These are phyloP conservation scores for Euphorbia corollata DNA, from an alignment of 441 rosid genomes.

Conservation along the genomic window DNA sequence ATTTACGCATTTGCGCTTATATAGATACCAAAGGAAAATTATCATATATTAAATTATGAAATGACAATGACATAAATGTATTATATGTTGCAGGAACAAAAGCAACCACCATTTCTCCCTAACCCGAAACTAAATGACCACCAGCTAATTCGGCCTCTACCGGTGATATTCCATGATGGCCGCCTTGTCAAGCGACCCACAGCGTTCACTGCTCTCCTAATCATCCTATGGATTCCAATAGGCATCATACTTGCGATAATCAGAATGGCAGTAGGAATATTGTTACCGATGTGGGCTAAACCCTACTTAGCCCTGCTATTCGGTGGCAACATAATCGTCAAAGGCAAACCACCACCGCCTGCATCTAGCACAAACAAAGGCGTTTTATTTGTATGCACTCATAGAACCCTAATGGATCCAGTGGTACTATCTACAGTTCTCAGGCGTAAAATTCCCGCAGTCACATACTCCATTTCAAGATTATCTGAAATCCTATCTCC, in stretches of 20 bases:
- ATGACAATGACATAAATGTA: background rate
- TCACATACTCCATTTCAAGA: conserved; percentile 73
- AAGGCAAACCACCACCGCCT: conserved; percentile 66
- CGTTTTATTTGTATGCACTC: conserved; percentile 79
- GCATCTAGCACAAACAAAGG: conserved; percentile 37
- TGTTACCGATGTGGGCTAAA: conserved; percentile 59
- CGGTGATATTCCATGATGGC: conserved; percentile 90
- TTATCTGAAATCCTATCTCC: conserved; percentile 77
- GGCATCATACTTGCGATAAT: conserved; percentile 55
- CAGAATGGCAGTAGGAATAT: conserved; percentile 40
- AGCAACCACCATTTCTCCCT: conserved; percentile 41
- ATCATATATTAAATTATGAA: background rate
- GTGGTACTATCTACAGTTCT: conserved; percentile 65
- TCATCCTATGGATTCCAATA: conserved; percentile 75
- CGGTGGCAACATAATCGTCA: conserved; percentile 55
- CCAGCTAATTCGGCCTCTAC: conserved; percentile 46
- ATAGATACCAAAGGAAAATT: too few species aligned
- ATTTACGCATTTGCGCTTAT: too few species aligned
- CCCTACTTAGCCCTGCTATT: conserved; percentile 40
- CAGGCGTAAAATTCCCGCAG: conserved; percentile 65
- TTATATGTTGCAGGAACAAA: conserved; percentile 40
- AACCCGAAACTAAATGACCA: conserved; percentile 21
- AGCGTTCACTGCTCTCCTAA: conserved; percentile 54
- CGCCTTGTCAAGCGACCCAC: conserved; percentile 79
- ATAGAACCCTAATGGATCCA: conserved; percentile 85